These are phyloP conservation scores for Globisporangium abappressorium DNA, from an alignment of 352 stramenopile species.

Conservation along the genomic window DNA sequence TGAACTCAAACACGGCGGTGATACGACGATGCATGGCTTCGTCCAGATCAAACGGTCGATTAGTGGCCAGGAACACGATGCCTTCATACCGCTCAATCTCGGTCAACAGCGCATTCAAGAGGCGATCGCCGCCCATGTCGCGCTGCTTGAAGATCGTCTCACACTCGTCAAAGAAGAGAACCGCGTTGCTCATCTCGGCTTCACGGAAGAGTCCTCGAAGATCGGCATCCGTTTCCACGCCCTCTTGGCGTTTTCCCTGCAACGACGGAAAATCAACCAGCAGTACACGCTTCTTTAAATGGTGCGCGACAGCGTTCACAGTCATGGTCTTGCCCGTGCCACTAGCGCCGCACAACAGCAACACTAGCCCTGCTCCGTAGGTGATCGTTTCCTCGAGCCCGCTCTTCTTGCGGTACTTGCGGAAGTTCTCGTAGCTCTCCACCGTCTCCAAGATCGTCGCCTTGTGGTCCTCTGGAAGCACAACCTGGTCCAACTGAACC, in stretches of 20 bases:
- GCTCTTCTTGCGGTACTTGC: constrained; percentile 75
- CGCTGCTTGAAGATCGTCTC: constrained; percentile 87
- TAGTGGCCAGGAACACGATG: constrained; percentile 88
- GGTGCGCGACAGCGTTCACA: constrained; percentile 82
- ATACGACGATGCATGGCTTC: constrained; percentile 90
- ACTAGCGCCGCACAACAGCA: constrained; percentile 79
- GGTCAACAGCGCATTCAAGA: constrained; percentile 81
- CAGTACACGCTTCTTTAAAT: constrained; percentile 85
- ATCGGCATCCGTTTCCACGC: constrained; percentile 74
- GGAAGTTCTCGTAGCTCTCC: constrained; percentile 81
- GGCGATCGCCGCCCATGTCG: constrained; percentile 70
- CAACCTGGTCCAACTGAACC: constrained; percentile 79
- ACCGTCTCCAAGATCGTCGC: constrained; percentile 75
- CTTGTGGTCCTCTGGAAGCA: constrained; percentile 85
- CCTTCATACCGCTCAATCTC: constrained; percentile 89
- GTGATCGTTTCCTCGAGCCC: constrained; percentile 72
- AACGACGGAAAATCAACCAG: constrained; percentile 87
- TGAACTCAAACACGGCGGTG: constrained; percentile 87
- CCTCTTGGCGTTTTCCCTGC: constrained; percentile 76
- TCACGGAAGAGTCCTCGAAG: constrained; percentile 83
- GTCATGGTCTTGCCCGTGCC: constrained; percentile 92
- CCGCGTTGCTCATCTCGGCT: constrained; percentile 87
- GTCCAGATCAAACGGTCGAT: constrained; percentile 86
- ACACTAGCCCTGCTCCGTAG: constrained; percentile 74
- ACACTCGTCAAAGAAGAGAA: constrained; percentile 90